These are phyloP conservation scores for Ophiocordyceps camponoti-leonardi DNA, from an alignment of 2,329 filamentous ascomycete species.

Conservation along the genomic window DNA sequence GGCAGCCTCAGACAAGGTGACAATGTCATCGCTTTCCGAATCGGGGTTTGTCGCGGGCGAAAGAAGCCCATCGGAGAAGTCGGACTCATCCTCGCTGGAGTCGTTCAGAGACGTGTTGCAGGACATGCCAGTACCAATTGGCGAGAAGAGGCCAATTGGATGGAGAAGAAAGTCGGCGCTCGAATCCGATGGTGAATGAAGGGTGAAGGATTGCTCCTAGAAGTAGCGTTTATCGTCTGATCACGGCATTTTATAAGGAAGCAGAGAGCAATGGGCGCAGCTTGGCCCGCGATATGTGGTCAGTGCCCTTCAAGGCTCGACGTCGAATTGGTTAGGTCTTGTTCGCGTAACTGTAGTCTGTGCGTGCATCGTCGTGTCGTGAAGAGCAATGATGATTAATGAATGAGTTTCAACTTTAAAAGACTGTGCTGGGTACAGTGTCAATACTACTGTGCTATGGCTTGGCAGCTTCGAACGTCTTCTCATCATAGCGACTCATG, in stretches of 20 bases:
- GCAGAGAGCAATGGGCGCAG: background rate
- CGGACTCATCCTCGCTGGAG: slow-evolving; percentile 2
- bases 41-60: background rate
- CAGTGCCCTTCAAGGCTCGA: background rate
- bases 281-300: background rate
- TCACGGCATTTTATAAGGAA: background rate
- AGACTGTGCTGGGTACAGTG: too few species aligned
- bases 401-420: too few species aligned
- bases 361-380: too few species aligned
- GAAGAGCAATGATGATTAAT: too few species aligned
- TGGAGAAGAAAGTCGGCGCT: background rate
- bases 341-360: background rate
- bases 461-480: background rate
- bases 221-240: background rate
- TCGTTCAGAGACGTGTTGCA: slow-evolving; percentile 1
- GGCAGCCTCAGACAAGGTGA: slow-evolving; percentile 5
- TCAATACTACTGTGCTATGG: too few species aligned
- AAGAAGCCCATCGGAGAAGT: slow-evolving; percentile 1
- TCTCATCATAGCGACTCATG: background rate
- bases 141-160: background rate
- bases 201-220: background rate
- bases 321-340: background rate
- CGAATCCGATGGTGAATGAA: background rate
- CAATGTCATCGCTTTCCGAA: slow-evolving; percentile 3
- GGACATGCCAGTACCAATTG: background rate